Evolutionary conservation across 805 yeast species (phyloP).

Genomic region (Spathaspora hagerdaliae): DNA sequence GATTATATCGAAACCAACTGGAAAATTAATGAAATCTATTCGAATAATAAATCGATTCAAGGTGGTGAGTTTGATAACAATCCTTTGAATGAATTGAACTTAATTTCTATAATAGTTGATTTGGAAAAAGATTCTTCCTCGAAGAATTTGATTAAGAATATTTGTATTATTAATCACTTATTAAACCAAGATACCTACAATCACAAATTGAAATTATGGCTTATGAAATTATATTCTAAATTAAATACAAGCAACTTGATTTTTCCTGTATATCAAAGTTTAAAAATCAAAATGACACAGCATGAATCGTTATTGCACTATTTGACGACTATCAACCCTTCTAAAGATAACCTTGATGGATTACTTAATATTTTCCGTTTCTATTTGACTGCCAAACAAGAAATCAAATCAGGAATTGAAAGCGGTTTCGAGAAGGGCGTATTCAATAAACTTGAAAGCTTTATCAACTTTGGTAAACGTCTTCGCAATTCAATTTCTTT

Average conservation of each 20-base stretch:
- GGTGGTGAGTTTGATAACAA: constrained; percentile 62
- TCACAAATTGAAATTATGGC: constrained; percentile 67
- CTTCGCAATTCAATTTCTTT: constrained; percentile 48
- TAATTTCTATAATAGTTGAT: constrained; percentile 44
- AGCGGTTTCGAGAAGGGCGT: constrained; percentile 56
- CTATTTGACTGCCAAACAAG: constrained; percentile 51
- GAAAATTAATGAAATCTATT: constrained; percentile 19
- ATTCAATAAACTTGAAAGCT: constrained; percentile 64
- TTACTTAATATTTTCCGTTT: constrained; percentile 37
- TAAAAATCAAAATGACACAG: constrained; percentile 74
- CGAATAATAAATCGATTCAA: constrained; percentile 25
- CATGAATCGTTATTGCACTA: constrained; percentile 59
- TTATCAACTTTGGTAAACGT: constrained; percentile 55
- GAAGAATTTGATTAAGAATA: constrained; percentile 28
- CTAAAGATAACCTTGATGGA: constrained; percentile 31
- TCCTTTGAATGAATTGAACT: constrained; percentile 60
- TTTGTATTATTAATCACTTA: constrained; percentile 57
- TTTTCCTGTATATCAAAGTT: constrained; percentile 41
- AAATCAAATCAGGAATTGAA: constrained; percentile 45
- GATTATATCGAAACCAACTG: constrained; percentile 6
- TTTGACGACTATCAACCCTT: constrained; percentile 43
- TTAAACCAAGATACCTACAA: constrained; percentile 61
- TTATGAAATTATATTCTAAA: constrained; percentile 56
- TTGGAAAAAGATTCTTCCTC: constrained; percentile 18
- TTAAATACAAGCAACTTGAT: constrained; percentile 56